Conservation (phyloP, 768 basidiomycete genomes). For the Tricholoma furcatifolium region DNA sequence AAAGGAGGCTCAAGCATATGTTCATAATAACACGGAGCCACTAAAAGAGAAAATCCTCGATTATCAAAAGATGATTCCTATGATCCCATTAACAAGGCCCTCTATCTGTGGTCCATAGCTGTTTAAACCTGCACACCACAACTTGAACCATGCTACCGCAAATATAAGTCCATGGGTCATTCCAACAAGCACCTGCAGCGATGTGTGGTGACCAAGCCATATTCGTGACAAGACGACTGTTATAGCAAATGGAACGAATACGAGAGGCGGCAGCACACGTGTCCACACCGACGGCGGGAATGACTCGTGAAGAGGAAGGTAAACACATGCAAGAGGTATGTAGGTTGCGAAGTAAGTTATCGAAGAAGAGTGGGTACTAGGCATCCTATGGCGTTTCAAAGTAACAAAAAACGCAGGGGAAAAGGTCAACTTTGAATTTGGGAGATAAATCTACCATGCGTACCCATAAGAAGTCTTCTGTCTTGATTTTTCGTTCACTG, state of each 20-base stretch:
- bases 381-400: conserved; percentile 55
- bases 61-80: not conserved
- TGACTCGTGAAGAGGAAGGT: conserved; percentile 58
- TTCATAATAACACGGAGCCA: too few relatives aligned
- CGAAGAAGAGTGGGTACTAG: conserved; percentile 75
- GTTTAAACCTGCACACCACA: conserved; percentile 43
- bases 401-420: not conserved
- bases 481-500: conserved; percentile 32
- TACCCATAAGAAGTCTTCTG: conserved; percentile 70
- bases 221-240: conserved; percentile 63
- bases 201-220: conserved; percentile 77
- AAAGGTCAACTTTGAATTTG: not conserved
- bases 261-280: conserved; percentile 42
- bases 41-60: too few relatives aligned
- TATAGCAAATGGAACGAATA: conserved; percentile 55
- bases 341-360: conserved; percentile 67
- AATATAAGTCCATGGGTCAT: conserved; percentile 51
- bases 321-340: conserved; percentile 52
- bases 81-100: conserved; percentile 1
- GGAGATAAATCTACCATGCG: conserved; percentile 15
- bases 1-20: too few relatives aligned
- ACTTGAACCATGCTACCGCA: conserved; percentile 52
- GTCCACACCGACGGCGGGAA: conserved; percentile 38
- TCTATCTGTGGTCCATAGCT: conserved; percentile 16
- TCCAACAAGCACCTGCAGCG: conserved; percentile 65